A percentile compares a stretch with the other conserved stretches of the same genome.
Conservation (phyloP, 2,329 filamentous ascomycete genomes). For the Fusarium oligoseptatum region DNA sequence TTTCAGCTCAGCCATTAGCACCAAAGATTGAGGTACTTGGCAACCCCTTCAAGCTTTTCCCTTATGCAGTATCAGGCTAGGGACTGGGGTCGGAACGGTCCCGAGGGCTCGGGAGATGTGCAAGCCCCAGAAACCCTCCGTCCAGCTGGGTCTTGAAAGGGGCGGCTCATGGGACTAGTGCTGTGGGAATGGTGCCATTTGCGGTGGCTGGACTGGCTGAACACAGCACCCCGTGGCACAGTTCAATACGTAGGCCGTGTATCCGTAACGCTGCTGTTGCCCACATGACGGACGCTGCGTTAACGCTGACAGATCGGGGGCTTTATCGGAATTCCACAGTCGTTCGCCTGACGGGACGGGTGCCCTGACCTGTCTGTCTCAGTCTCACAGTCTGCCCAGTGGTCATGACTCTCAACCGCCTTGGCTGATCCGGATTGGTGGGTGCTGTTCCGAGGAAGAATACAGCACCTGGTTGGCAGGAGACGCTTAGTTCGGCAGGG, state of each 20-base stretch:
- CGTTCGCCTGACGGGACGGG: neutral
- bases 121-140: slow-evolving; percentile 28
- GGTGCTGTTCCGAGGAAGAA: neutral
- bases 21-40: neutral
- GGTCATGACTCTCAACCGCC: slow-evolving; percentile 1
- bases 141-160: slow-evolving; percentile 14
- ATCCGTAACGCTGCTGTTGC: neutral
- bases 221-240: neutral
- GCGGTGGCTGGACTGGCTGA: slow-evolving; percentile 9
- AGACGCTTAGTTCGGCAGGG: slow-evolving; percentile 4
- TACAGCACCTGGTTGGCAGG: slow-evolving; percentile 1
- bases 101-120: slow-evolving; percentile 39
- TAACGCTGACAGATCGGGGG: neutral
- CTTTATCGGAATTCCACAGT: neutral
- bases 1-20: neutral
- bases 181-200: slow-evolving; percentile 9
- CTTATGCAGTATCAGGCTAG: slow-evolving; percentile 12
- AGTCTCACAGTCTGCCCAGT: neutral
- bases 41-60: slow-evolving; percentile 9
- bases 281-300: neutral
- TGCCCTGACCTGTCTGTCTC: neutral
- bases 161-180: slow-evolving; percentile 5
- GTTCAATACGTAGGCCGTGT: neutral
- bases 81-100: slow-evolving; percentile 25
- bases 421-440: neutral